These are phyloP conservation scores for Ramularia collo-cygni DNA, from an alignment of 2,329 filamentous ascomycete genomes.

Conservation along the genomic window DNA sequence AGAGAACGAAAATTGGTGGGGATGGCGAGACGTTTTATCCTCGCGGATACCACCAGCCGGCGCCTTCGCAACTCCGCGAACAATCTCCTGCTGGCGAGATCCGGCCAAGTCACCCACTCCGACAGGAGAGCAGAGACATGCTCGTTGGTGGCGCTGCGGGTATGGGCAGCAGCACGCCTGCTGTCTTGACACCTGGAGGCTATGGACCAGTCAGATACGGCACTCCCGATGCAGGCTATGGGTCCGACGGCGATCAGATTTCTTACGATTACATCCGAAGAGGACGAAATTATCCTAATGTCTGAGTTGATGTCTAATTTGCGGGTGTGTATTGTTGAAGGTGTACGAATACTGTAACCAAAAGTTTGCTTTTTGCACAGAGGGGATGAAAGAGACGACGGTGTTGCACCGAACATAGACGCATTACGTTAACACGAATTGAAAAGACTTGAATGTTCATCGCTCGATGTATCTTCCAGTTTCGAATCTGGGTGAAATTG, in stretches of 20 bases:
- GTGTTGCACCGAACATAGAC: too few relatives aligned
- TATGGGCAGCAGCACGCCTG: conserved; percentile 14
- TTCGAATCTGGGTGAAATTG: too few relatives aligned
- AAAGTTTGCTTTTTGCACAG: too few relatives aligned
- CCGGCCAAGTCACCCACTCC: conserved; percentile 7
- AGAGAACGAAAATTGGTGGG: conserved; percentile 24
- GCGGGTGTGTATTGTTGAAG: too few relatives aligned
- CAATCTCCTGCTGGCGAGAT: conserved; percentile 34
- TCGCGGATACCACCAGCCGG: conserved; percentile 40
- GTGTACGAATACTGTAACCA: too few relatives aligned
- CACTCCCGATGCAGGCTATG: conserved; percentile 22
- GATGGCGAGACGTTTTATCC: conserved; percentile 39
- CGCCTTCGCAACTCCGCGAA: conserved; percentile 36
- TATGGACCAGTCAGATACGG: conserved; percentile 26
- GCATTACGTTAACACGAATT: too few relatives aligned
- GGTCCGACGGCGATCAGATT: conserved; percentile 27
- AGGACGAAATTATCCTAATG: conserved; percentile 11
- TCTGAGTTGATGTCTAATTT: too few relatives aligned
- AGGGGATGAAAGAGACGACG: too few relatives aligned
- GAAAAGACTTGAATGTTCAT: too few relatives aligned
- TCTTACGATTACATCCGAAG: conserved; percentile 36
- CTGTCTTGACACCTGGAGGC: conserved; percentile 14
- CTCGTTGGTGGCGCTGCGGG: conserved; percentile 14
- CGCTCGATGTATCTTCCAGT: too few relatives aligned
- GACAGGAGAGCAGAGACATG: conserved; percentile 19